A percentile compares a stretch with the other conserved stretches of the same genome.
Evolutionary conservation across 129 eudicot genomes (phyloP).

Genomic region (Ambrosia artemisiifolia): DNA sequence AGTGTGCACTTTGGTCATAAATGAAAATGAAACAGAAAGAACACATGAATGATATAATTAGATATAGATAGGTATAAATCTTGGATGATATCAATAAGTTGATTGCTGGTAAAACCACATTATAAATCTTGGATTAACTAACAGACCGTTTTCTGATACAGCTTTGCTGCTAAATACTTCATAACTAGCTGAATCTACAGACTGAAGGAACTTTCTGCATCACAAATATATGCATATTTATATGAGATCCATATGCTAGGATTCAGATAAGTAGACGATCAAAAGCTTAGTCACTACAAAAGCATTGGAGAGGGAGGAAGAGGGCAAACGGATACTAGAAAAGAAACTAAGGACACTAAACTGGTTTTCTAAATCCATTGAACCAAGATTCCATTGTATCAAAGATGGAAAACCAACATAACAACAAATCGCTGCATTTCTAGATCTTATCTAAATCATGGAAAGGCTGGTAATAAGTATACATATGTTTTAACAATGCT

Average conservation of each 20-base stretch:
- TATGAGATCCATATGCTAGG: background rate
- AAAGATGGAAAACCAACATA: conserved; percentile 8
- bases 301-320: too few species aligned
- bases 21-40: background rate
- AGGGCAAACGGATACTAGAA: background rate
- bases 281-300: too few species aligned
- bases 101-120: background rate
- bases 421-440: background rate
- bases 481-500: background rate
- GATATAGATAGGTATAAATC: too few species aligned
- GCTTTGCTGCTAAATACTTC: conserved; percentile 24
- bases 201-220: conserved; percentile 63
- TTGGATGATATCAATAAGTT: background rate
- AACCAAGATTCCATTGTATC: background rate
- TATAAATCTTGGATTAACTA: background rate
- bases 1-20: conserved; percentile 24
- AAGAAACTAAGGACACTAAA: background rate
- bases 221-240: conserved; percentile 6
- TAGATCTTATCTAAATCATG: background rate
- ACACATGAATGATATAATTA: background rate
- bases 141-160: conserved; percentile 35
- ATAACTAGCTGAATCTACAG: conserved; percentile 13
- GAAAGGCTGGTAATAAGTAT: background rate
- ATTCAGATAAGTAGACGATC: background rate
- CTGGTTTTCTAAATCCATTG: background rate